Percentiles rank a stretch among this genome's conserved stretches.
Evolutionary conservation across 352 stramenopile genomes (phyloP).

Genomic region (Pythium periplocum): DNA sequence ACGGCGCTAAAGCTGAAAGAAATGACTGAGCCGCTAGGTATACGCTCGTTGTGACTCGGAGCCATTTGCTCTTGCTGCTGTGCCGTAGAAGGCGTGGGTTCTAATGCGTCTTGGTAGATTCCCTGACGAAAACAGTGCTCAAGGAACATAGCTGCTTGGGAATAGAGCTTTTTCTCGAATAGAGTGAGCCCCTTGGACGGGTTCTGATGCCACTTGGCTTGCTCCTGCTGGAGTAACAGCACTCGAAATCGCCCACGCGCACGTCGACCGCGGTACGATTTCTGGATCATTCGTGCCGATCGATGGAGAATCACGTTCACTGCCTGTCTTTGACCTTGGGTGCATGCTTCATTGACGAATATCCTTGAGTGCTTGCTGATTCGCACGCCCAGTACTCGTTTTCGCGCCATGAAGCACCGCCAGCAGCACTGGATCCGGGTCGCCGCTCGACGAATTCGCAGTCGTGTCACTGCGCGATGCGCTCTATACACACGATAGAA

Average conservation of each 20-base stretch:
- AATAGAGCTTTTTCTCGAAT: conserved; percentile 29
- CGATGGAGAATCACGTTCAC: conserved; percentile 13
- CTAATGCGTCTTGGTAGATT: conserved; percentile 15
- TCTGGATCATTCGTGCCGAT: conserved; percentile 36
- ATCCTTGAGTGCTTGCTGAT: conserved; percentile 11
- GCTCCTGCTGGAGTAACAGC: conserved; percentile 23
- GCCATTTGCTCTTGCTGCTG: not conserved
- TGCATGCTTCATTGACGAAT: conserved; percentile 15
- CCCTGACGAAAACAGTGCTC: conserved; percentile 46
- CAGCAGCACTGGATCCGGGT: conserved; percentile 44
- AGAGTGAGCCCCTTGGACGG: conserved; percentile 40
- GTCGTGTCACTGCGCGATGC: conserved; percentile 14
- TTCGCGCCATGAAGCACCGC: conserved; percentile 27
- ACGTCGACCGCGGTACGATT: conserved; percentile 32
- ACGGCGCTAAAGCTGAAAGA: conserved; percentile 49
- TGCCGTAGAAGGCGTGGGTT: not conserved
- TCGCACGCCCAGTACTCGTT: conserved; percentile 16
- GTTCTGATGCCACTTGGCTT: conserved; percentile 44
- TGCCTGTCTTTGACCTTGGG: conserved; percentile 18
- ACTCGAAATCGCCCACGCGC: conserved; percentile 29
- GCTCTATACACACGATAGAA: conserved; percentile 44
- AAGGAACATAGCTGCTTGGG: conserved; percentile 39
- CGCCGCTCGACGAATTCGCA: conserved; percentile 23
- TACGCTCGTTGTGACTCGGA: not conserved
- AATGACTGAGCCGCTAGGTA: conserved; percentile 24